Evolutionary conservation across 1,139 yeast genomes (phyloP), one percentile per base, ranked within the genome.

Genomic region (Tardiomyces depauwii): DNA sequence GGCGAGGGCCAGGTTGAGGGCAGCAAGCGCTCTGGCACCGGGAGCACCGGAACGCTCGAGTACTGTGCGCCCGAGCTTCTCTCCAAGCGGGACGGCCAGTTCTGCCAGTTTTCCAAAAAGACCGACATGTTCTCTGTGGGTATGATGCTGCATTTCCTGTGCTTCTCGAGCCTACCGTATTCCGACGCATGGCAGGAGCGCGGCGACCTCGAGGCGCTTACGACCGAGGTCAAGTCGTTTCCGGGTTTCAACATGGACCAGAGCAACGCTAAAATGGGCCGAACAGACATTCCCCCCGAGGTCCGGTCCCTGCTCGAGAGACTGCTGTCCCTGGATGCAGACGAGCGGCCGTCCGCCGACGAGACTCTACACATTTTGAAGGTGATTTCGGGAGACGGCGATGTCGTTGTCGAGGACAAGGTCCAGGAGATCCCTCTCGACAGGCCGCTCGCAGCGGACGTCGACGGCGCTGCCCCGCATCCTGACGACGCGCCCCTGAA

Each of bases 1-100:
- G 96, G 96, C 1, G 96, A 88, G 61, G 86, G 94, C 3, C 86
- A 84, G 53, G 70, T 83, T 53, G 80, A 81, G 42, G 87, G 84
- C 1, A 70, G 73, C 23, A 59, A 60, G 43, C 63, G 85, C 46
- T 60, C 66, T 7, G 80, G 80, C 1, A 76, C 82, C 10, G 96
- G 96, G 0, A 76, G 80, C 43, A 87, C 96, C 0, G 96, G 96
- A 0, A 87, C 96, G 0, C 60, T 86, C 21, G 96, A 86, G 58
- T 87, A 80, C 55, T 80, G 89, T 27, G 95, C 95, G 0, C 96
- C 95, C 0, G 95, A 86, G 55, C 70, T 86, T 13, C 70, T 87
- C 58, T 60, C 68, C 12, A 51, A 54, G 4, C 53, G 44, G 14
- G 39, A 43, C 12, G 49, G 51, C 14, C 55, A 53, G 12, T 63